These are phyloP conservation scores for Acanthamoeba culbertsoni DNA, from an alignment of 208 protist genomes.

Conservation along the genomic window DNA sequence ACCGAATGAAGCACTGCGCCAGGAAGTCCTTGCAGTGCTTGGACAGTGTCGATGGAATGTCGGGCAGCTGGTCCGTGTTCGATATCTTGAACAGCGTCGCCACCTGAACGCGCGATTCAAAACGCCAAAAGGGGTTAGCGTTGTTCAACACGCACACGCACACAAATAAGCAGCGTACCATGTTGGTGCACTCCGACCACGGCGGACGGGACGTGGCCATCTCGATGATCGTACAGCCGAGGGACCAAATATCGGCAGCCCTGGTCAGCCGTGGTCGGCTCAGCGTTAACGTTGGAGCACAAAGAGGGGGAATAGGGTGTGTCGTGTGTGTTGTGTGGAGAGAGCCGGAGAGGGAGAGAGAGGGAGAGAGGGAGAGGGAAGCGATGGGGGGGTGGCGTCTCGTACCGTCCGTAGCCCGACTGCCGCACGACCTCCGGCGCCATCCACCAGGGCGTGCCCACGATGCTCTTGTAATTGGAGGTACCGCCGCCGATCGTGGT, in stretches of 20 bases:
- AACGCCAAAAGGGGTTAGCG: neutral
- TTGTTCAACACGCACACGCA: neutral
- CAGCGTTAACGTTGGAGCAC: neutral
- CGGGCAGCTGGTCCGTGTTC: constrained; percentile 30
- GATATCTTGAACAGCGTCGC: constrained; percentile 32
- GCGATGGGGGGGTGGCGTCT: neutral
- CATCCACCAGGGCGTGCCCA: constrained; percentile 87
- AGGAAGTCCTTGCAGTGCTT: constrained; percentile 66
- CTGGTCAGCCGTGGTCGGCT: neutral
- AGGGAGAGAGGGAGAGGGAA: neutral
- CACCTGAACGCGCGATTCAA: neutral
- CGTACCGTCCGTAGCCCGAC: neutral
- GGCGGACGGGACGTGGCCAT: constrained; percentile 75
- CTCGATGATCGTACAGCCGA: constrained; percentile 78
- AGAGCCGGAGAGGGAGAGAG: neutral
- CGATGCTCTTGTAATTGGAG: constrained; percentile 77
- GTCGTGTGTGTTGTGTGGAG: neutral
- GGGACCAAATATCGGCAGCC: constrained; percentile 75
- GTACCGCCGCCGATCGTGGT: neutral
- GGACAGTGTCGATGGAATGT: constrained; percentile 6
- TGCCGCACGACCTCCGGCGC: constrained; percentile 73
- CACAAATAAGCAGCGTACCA: neutral
- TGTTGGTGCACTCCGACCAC: constrained; percentile 71
- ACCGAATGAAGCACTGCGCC: constrained; percentile 66
- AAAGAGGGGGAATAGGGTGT: neutral